phyloP scores from a whole-genome alignment of 768 basidiomycete genomes.

The Boletus tylopilopsis region DNA sequence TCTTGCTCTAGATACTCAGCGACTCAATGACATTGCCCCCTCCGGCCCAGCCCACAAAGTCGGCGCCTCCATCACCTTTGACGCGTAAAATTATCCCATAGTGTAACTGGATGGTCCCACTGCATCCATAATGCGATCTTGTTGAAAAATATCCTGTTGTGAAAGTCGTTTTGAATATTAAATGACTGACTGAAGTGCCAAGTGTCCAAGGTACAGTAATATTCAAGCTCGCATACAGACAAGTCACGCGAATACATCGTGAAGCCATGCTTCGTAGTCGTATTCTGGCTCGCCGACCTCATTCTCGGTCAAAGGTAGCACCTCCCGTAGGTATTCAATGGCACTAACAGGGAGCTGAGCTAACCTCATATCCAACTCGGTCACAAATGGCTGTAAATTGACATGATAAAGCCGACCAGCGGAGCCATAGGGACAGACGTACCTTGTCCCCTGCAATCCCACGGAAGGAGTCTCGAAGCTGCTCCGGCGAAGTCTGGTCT shows the following conservation, averaged over 20 bases:
- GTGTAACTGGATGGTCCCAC: constrained; percentile 12
- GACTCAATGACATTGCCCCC: constrained; percentile 70
- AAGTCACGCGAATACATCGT: constrained; percentile 64
- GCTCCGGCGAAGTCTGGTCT: constrained; percentile 90
- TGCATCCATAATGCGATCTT: constrained; percentile 13
- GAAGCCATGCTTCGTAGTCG: constrained; percentile 81
- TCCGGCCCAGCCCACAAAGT: constrained; percentile 79
- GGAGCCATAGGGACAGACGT: constrained; percentile 8
- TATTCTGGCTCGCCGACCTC: constrained; percentile 64
- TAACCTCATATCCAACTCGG: constrained; percentile 86
- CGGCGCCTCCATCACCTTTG: constrained; percentile 72
- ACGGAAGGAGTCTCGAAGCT: constrained; percentile 90
- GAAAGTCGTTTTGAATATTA: background rate
- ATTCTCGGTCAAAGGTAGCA: constrained; percentile 61
- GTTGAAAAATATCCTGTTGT: background rate
- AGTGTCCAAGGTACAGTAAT: too few relatives aligned
- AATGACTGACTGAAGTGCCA: background rate
- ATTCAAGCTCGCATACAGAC: background rate
- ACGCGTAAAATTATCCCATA: constrained; percentile 46
- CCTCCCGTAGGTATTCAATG: constrained; percentile 78
- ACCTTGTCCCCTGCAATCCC: constrained; percentile 88
- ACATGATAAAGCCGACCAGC: background rate
- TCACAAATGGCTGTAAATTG: constrained; percentile 78
- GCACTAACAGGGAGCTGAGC: constrained; percentile 73
- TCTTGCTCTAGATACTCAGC: constrained; percentile 92